phyloP scores from a whole-genome alignment of 2,329 filamentous ascomycete genomes.

The Gaeumannomyces sp. region DNA sequence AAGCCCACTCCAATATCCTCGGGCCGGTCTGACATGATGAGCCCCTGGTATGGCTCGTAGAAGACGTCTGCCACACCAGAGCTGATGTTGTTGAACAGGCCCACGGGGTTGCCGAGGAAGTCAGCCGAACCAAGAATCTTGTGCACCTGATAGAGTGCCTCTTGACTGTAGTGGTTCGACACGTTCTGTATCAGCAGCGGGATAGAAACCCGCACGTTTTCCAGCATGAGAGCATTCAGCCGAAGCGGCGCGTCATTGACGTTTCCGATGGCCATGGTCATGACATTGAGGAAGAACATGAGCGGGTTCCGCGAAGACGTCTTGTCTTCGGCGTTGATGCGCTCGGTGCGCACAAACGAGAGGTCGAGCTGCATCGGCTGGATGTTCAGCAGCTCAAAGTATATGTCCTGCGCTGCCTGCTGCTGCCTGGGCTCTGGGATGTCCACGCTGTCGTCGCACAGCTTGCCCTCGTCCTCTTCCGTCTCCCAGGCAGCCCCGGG shows the following conservation, averaged over 20 bases:
- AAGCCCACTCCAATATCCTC: slow-evolving; percentile 94
- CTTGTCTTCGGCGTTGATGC: slow-evolving; percentile 93
- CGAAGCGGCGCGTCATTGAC: slow-evolving; percentile 96
- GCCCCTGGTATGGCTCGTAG: slow-evolving; percentile 94
- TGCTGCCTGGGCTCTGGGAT: slow-evolving; percentile 87
- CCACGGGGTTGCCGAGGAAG: slow-evolving; percentile 95
- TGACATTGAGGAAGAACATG: slow-evolving; percentile 98
- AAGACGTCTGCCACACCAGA: slow-evolving; percentile 97
- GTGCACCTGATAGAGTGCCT: slow-evolving; percentile 92
- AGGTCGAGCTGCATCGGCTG: slow-evolving; percentile 98
- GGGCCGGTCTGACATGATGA: slow-evolving; percentile 92
- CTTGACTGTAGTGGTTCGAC: slow-evolving; percentile 92
- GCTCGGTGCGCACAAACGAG: slow-evolving; percentile 93
- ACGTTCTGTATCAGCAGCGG: slow-evolving; percentile 79
- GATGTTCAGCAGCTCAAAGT: slow-evolving; percentile 94
- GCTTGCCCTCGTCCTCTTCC: slow-evolving; percentile 67
- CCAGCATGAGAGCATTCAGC: slow-evolving; percentile 87
- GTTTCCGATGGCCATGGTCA: slow-evolving; percentile 99
- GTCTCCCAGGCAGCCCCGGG: slow-evolving; percentile 84
- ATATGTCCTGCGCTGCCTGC: slow-evolving; percentile 85
- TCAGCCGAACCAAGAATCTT: slow-evolving; percentile 96
- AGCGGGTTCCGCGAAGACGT: slow-evolving; percentile 85
- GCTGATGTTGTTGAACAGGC: slow-evolving; percentile 95
- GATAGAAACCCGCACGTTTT: slow-evolving; percentile 89
- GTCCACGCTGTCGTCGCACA: slow-evolving; percentile 85